These are phyloP conservation scores for Mastigamoeba balamuthi DNA, from an alignment of 78 protist genomes.

Conservation along the genomic window DNA sequence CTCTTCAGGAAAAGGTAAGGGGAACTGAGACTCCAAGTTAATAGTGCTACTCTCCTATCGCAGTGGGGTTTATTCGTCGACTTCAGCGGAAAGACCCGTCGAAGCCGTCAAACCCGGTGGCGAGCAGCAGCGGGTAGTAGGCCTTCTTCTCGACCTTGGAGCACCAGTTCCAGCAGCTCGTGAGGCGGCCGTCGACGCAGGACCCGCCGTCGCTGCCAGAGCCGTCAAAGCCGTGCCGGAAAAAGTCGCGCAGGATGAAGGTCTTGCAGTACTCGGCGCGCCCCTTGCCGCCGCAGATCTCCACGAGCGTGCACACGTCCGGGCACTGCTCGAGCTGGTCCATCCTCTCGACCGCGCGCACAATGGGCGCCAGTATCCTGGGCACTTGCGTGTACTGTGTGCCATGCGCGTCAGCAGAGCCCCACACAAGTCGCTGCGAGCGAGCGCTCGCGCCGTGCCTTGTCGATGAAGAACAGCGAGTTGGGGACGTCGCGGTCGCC, in stretches of 20 bases:
- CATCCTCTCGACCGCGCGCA: slow-evolving; percentile 23
- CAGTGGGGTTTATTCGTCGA: too few species aligned
- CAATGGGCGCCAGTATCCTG: slow-evolving; percentile 68
- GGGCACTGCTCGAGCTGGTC: slow-evolving; percentile 20
- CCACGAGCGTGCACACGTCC: slow-evolving; percentile 2
- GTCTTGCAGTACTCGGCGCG: neutral
- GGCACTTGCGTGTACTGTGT: slow-evolving; percentile 83
- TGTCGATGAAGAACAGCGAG: slow-evolving; percentile 90
- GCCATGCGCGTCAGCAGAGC: too few species aligned
- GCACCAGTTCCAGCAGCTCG: slow-evolving; percentile 93
- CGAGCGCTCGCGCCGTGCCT: neutral
- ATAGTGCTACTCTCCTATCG: too few species aligned
- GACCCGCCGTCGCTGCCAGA: neutral
- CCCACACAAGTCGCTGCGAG: too few species aligned
- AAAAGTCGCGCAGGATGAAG: slow-evolving; percentile 76
- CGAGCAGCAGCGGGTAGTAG: slow-evolving; percentile 59
- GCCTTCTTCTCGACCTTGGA: slow-evolving; percentile 50
- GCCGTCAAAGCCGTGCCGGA: slow-evolving; percentile 65
- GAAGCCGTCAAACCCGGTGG: slow-evolving; percentile 75
- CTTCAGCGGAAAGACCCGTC: slow-evolving; percentile 71
- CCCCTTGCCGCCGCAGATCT: slow-evolving; percentile 27
- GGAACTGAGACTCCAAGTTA: too few species aligned
- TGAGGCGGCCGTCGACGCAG: slow-evolving; percentile 90
- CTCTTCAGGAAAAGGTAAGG: too few species aligned
- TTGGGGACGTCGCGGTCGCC: slow-evolving; percentile 95